phyloP scores from a whole-genome alignment of 495 filamentous ascomycete species.

The Neurospora sp. region DNA sequence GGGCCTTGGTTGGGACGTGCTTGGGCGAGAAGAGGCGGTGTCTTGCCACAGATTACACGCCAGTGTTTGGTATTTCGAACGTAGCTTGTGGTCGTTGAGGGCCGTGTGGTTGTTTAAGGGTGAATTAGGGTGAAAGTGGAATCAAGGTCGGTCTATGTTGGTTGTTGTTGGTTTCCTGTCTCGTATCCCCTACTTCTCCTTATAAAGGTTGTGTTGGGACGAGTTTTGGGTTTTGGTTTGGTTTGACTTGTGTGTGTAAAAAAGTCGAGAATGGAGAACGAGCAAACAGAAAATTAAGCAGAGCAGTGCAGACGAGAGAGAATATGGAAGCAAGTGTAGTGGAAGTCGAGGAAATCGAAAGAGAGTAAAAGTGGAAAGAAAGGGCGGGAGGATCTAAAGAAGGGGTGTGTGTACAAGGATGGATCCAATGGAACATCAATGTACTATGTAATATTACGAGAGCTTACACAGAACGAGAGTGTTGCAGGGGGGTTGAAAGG shows the following conservation, averaged over 20 bases:
- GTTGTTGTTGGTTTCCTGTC: neutral
- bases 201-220: neutral
- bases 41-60: neutral
- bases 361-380: conserved; percentile 1
- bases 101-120: neutral
- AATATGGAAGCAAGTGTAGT: conserved; percentile 1
- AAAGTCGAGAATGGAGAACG: neutral
- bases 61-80: neutral
- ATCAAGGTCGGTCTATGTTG: neutral
- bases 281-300: neutral
- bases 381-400: conserved; percentile 8
- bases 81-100: neutral
- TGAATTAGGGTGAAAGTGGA: neutral
- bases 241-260: neutral
- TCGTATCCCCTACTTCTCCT: neutral
- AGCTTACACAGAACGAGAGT: neutral
- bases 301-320: conserved; percentile 3
- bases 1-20: neutral
- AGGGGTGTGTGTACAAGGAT: conserved; percentile 4
- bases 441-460: neutral
- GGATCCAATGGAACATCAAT: neutral
- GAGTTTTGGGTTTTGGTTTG: neutral
- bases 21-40: neutral
- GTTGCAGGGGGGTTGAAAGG: neutral
- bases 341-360: neutral